phyloP scores from a whole-genome alignment of 23 red algal species.

The Gracilaria domingensis region DNA sequence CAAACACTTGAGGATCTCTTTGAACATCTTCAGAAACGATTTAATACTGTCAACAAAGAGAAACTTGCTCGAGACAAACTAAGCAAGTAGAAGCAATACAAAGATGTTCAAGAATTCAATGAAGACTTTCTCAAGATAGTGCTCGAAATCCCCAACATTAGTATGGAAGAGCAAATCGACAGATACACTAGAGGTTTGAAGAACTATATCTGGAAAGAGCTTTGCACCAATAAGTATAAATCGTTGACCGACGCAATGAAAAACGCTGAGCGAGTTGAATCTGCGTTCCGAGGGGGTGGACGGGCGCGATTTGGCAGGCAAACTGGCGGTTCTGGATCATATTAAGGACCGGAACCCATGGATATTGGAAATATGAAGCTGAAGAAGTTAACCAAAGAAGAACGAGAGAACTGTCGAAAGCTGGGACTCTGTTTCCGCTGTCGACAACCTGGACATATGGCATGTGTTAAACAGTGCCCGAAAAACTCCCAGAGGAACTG shows the following conservation, averaged over 20 bases:
- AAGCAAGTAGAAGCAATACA: conserved; percentile 10
- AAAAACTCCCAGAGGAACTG: conserved; percentile 38
- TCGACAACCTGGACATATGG: not conserved
- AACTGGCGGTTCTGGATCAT: not conserved
- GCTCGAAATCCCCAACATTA: conserved; percentile 28
- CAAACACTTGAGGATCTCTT: not conserved
- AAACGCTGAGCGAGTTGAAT: not conserved
- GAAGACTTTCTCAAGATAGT: conserved; percentile 25
- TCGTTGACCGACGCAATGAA: conserved; percentile 6
- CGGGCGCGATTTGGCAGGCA: not conserved
- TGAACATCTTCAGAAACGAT: not conserved
- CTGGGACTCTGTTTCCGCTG: conserved; percentile 10
- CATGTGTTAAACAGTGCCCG: not conserved
- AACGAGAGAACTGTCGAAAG: not conserved
- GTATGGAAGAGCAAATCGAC: conserved; percentile 21
- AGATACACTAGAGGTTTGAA: conserved; percentile 19
- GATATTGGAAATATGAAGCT: conserved; percentile 24
- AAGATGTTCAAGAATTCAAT: not conserved
- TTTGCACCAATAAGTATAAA: conserved; percentile 25
- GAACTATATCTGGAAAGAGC: conserved; percentile 8
- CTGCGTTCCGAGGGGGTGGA: not conserved
- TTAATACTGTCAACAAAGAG: conserved; percentile 26
- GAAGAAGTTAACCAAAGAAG: not conserved
- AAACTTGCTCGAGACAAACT: conserved; percentile 36
- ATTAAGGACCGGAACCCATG: not conserved